phyloP scores from a whole-genome alignment of 495 filamentous ascomycete species.

The Aspergillus kassunensis region DNA sequence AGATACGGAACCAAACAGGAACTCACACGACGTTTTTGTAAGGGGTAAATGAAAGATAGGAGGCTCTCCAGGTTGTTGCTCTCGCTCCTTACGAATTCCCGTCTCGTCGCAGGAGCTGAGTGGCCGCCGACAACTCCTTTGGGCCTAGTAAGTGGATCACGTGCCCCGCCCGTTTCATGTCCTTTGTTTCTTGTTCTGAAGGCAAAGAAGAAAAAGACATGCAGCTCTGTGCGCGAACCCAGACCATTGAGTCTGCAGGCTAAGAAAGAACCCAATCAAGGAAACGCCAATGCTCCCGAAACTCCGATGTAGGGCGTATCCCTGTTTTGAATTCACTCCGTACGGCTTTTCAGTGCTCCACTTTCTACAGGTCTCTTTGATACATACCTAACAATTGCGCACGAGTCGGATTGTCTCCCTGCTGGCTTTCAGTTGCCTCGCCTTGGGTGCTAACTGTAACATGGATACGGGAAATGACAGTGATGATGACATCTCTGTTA shows the following conservation, averaged over 20 bases:
- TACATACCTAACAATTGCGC: too few species aligned
- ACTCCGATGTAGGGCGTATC: too few species aligned
- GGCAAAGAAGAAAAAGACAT: background rate
- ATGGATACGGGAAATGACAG: conserved; percentile 29
- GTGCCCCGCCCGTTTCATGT: conserved; percentile 5
- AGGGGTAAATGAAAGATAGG: conserved; percentile 25
- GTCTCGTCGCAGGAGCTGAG: conserved; percentile 23
- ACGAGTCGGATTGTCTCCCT: too few species aligned
- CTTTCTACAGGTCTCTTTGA: background rate
- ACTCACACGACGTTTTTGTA: conserved; percentile 6
- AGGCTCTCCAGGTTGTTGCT: conserved; percentile 29
- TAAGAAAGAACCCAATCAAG: background rate
- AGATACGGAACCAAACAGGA: background rate
- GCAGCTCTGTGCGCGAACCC: too few species aligned
- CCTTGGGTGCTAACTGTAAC: background rate
- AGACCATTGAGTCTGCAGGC: too few species aligned
- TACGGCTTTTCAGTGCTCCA: background rate
- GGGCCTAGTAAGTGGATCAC: conserved; percentile 28
- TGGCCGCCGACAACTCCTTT: conserved; percentile 23
- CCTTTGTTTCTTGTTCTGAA: background rate
- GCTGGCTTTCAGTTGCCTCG: too few species aligned
- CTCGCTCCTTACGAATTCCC: conserved; percentile 14
- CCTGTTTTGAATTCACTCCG: background rate
- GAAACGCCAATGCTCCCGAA: too few species aligned
- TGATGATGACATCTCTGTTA: conserved; percentile 58